Conservation (phyloP, 2,329 filamentous ascomycete species). For the Cyphellophora europaea region DNA sequence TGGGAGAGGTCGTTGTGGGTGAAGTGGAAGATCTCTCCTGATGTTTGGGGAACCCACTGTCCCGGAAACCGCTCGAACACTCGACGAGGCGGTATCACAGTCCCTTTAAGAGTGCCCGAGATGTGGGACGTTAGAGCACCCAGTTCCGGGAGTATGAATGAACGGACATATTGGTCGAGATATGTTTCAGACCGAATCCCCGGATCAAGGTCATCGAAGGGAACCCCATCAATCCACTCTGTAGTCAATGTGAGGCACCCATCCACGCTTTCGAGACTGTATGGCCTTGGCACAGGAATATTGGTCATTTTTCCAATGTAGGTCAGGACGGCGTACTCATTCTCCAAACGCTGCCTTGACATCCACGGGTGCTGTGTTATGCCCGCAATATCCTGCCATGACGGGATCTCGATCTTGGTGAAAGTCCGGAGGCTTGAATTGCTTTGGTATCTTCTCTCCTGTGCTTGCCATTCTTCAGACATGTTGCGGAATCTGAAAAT, state of each 20-base stretch:
- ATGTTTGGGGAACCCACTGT: background rate
- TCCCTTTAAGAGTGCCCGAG: constrained; percentile 1
- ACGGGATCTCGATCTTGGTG: constrained; percentile 7
- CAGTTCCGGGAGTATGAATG: constrained; percentile 4
- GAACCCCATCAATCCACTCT: constrained; percentile 5
- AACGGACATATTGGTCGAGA: constrained; percentile 5
- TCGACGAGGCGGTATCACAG: constrained; percentile 5
- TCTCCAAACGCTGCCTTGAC: constrained; percentile 4
- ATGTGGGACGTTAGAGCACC: constrained; percentile 3
- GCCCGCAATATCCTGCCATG: constrained; percentile 5
- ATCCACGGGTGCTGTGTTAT: constrained; percentile 2
- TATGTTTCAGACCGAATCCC: constrained; percentile 3
- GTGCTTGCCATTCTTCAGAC: constrained; percentile 1
- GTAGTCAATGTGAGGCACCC: constrained; percentile 5
- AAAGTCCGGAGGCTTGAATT: constrained; percentile 1
- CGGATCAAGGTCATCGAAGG: constrained; percentile 4
- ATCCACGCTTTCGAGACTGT: constrained; percentile 5
- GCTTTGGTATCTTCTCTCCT: constrained; percentile 5
- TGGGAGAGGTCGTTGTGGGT: constrained; percentile 4
- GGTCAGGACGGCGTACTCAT: constrained; percentile 5
- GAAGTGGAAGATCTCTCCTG: constrained; percentile 3
- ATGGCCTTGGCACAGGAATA: constrained; percentile 14
- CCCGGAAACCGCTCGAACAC: constrained; percentile 5
- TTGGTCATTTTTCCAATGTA: constrained; percentile 15
- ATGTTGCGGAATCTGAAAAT: too few relatives aligned